Evolutionary conservation across 139 green algal genomes (phyloP).

Genomic region (Marvania coccoides): DNA sequence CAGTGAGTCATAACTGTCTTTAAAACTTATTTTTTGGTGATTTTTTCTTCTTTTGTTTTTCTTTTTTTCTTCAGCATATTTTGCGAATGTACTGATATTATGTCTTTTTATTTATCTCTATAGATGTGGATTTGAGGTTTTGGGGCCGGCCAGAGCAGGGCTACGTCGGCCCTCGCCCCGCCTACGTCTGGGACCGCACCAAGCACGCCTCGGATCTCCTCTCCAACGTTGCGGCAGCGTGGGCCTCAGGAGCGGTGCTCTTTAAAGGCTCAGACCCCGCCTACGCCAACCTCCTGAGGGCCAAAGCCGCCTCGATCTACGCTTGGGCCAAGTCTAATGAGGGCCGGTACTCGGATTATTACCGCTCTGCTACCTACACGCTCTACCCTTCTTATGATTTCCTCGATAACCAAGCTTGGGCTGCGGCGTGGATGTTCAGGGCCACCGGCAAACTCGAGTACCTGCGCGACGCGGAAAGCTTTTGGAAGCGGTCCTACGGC

Average conservation of each 20-base stretch:
- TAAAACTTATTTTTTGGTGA: no score
- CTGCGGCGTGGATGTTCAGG: neutral
- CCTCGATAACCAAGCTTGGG: neutral
- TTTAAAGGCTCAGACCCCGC: neutral
- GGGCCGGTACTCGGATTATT: neutral
- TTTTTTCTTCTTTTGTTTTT: no score
- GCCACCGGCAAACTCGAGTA: neutral
- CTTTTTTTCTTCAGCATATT: no score
- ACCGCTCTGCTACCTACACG: neutral
- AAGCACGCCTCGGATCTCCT: neutral
- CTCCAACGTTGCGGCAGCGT: neutral
- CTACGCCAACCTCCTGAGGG: neutral
- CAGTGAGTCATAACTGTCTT: no score
- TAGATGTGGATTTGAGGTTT: neutral
- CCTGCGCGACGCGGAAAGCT: neutral
- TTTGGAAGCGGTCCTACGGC: neutral
- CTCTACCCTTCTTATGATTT: neutral
- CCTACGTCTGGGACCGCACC: neutral
- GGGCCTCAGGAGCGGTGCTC: neutral
- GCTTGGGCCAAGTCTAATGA: neutral
- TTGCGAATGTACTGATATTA: no score
- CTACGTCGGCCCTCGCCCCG: neutral
- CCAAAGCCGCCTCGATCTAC: neutral
- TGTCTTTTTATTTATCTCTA: no score
- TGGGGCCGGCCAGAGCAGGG: neutral